Evolutionary conservation across 768 basidiomycete species (phyloP).

Genomic region (Pleurotus citrinopileatus): DNA sequence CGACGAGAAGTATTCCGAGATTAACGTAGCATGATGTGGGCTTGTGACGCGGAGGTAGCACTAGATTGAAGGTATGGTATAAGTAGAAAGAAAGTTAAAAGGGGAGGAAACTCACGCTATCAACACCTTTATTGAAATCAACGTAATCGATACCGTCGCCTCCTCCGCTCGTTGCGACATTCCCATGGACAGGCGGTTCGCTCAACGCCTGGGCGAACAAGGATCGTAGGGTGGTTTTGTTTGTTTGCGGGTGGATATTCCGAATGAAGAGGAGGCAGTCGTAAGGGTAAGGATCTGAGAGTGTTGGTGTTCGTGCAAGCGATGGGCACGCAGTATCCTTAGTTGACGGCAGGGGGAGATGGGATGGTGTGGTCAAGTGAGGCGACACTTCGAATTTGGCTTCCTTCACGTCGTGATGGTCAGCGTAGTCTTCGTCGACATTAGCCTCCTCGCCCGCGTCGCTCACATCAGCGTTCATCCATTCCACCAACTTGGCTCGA

Average conservation of each 20-base stretch:
- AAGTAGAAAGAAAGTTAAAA: too few species aligned
- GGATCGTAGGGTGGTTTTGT: slow-evolving; percentile 73
- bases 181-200: too few species aligned
- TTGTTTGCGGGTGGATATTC: slow-evolving; percentile 70
- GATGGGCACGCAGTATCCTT: slow-evolving; percentile 14
- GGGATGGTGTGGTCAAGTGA: background rate
- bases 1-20: too few species aligned
- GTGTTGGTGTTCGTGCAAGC: slow-evolving; percentile 14
- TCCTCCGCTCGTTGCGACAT: slow-evolving; percentile 10
- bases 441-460: slow-evolving; percentile 9
- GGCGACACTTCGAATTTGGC: background rate
- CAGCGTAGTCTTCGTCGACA: too few species aligned
- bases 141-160: slow-evolving; percentile 64
- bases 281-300: slow-evolving; percentile 49
- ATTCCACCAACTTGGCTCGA: slow-evolving; percentile 50
- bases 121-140: slow-evolving; percentile 77
- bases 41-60: too few species aligned
- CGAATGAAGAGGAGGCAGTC: slow-evolving; percentile 70
- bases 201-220: slow-evolving; percentile 51
- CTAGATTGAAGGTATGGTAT: too few species aligned
- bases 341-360: too few species aligned
- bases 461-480: slow-evolving; percentile 33
- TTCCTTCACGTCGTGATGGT: slow-evolving; percentile 12
- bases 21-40: too few species aligned
- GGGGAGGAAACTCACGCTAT: slow-evolving; percentile 46